Percentiles rank a stretch among this genome's conserved stretches.
Conservation (phyloP, 768 basidiomycete species). For the Rhodotorula graminis region DNA sequence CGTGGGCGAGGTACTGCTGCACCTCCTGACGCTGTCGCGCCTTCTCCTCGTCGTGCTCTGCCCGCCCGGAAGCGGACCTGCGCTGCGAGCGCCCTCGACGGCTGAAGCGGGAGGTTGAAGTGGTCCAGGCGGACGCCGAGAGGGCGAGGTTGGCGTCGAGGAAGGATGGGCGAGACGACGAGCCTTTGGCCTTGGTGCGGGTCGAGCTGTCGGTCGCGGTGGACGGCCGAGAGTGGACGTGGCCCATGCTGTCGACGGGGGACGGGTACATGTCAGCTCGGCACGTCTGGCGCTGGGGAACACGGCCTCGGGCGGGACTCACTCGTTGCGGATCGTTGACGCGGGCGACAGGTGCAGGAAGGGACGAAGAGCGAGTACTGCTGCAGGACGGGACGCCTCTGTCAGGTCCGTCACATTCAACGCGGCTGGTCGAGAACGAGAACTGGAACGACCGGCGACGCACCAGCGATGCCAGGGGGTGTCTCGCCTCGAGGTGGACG, state of each 20-base stretch:
- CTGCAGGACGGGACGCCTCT: no score
- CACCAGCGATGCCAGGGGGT: no score
- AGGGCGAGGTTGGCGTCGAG: neutral
- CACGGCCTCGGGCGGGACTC: no score
- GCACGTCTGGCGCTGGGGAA: no score
- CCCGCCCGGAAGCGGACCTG: neutral
- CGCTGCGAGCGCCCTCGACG: neutral
- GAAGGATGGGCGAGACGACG: neutral
- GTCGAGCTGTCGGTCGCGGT: neutral
- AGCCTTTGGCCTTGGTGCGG: neutral
- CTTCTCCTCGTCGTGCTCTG: neutral
- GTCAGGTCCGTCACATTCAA: no score
- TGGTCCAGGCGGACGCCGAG: neutral
- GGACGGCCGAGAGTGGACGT: neutral
- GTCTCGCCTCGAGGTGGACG: neutral
- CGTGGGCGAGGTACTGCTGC: constrained; percentile 2
- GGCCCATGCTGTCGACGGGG: neutral
- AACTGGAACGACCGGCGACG: no score
- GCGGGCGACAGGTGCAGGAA: no score
- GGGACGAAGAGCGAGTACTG: no score
- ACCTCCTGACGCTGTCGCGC: neutral
- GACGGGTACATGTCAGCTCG: neutral
- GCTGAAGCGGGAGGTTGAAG: neutral
- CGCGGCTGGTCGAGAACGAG: no score
- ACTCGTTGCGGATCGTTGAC: no score